Percentiles rank a stretch among this genome's conserved stretches.
Conservation (phyloP, 495 filamentous ascomycete genomes). For the Penicillium longicatenatum region DNA sequence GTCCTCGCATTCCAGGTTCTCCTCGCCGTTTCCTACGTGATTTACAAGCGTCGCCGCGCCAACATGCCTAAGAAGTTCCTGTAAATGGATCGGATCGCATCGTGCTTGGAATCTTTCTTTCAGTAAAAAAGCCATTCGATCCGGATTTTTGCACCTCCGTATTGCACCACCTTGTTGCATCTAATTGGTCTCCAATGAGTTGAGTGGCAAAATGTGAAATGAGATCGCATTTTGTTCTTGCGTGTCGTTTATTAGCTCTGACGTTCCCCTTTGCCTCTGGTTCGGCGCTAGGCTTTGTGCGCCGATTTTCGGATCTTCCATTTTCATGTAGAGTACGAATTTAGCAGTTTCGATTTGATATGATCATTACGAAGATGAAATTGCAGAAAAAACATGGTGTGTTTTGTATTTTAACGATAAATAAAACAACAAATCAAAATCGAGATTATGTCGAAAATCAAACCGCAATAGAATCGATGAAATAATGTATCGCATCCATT, state of each 20-base stretch:
- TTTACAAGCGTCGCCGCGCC: slow-evolving; percentile 79
- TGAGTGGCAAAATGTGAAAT: neutral
- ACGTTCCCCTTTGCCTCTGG: slow-evolving; percentile 7
- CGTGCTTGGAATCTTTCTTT: neutral
- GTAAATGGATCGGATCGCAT: slow-evolving; percentile 39
- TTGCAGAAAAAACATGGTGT: neutral
- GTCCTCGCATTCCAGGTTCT: slow-evolving; percentile 76
- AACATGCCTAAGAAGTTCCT: slow-evolving; percentile 91
- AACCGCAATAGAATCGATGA: neutral
- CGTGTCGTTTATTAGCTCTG: slow-evolving; percentile 21
- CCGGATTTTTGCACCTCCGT: neutral
- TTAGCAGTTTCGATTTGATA: neutral
- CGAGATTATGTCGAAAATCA: neutral
- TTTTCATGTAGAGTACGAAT: slow-evolving; percentile 32
- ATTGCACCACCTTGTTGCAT: neutral
- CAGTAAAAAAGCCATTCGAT: neutral
- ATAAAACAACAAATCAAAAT: neutral
- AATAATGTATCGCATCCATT: slow-evolving; percentile 15
- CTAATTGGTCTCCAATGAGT: neutral
- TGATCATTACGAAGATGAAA: neutral
- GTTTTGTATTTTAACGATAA: neutral
- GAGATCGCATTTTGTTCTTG: slow-evolving; percentile 13
- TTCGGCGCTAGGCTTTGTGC: slow-evolving; percentile 10
- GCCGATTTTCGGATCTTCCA: slow-evolving; percentile 9
- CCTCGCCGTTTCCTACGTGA: slow-evolving; percentile 66